Evolutionary conservation across 176 grass and related monocot genomes (phyloP).

Genomic region (Eleusine coracana): DNA sequence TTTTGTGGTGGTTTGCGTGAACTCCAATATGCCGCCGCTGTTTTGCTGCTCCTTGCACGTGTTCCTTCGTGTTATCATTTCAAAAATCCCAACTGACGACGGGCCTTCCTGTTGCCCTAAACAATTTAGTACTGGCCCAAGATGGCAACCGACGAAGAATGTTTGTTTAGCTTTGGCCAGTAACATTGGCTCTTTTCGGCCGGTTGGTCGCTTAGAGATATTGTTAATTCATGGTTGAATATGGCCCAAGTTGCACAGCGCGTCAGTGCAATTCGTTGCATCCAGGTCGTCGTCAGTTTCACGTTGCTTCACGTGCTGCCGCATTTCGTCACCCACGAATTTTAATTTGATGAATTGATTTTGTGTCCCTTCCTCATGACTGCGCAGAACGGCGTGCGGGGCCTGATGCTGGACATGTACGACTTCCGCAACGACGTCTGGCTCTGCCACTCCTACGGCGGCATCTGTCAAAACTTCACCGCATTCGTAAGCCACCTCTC

Average conservation of each 20-base stretch:
- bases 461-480: slow-evolving; percentile 90
- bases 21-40: not conserved
- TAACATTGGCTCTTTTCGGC: no score
- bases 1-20: not conserved
- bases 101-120: not conserved
- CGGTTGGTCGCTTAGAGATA: no score
- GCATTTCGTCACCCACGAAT: no score
- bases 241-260: no score
- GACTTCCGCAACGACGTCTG: slow-evolving; percentile 80
- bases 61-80: not conserved
- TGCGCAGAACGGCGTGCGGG: slow-evolving; percentile 83
- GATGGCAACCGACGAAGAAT: not conserved
- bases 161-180: not conserved
- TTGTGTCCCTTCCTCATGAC: not conserved
- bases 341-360: no score
- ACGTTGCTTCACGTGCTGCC: no score
- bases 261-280: not conserved
- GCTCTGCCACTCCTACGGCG: slow-evolving; percentile 90
- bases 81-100: not conserved
- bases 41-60: not conserved
- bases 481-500: slow-evolving; percentile 64
- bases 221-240: no score
- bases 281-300: not conserved
- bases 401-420: slow-evolving; percentile 99
- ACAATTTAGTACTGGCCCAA: no score